phyloP scores from a whole-genome alignment of 2,329 filamentous ascomycete species.

The Trichoderma oligosporum region DNA sequence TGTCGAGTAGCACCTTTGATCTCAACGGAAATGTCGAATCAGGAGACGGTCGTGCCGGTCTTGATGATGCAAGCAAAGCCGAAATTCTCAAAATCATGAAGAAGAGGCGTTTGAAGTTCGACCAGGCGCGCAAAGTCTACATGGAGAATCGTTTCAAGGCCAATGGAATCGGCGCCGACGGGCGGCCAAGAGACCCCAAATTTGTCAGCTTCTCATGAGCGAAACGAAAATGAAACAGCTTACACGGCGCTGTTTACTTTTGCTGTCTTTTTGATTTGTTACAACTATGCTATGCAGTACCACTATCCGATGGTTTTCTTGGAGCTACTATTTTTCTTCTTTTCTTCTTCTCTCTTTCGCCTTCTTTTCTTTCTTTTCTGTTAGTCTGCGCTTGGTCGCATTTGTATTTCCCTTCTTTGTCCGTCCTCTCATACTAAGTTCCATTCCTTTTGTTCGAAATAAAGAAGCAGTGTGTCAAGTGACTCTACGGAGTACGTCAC shows the following conservation, averaged over 20 bases:
- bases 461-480: neutral
- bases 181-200: constrained; percentile 84
- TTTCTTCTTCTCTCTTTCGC: neutral
- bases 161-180: constrained; percentile 85
- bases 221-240: neutral
- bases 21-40: constrained; percentile 73
- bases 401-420: neutral
- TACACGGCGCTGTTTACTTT: neutral
- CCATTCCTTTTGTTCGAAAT: neutral
- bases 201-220: constrained; percentile 75
- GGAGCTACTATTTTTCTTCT: neutral
- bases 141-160: constrained; percentile 82
- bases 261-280: neutral
- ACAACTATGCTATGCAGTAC: neutral
- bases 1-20: constrained; percentile 80
- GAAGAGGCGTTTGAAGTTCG: constrained; percentile 74
- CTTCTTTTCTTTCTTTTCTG: neutral
- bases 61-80: constrained; percentile 75
- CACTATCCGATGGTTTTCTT: too few relatives aligned
- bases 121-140: constrained; percentile 82
- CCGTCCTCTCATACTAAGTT: neutral
- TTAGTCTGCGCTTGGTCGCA: constrained; percentile 4
- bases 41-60: constrained; percentile 72
- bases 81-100: constrained; percentile 92
- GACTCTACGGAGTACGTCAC: neutral